A percentile compares a stretch with the other conserved stretches of the same genome.
These are phyloP conservation scores for Aspergillus steynii DNA, from an alignment of 495 filamentous ascomycete genomes.

Conservation along the genomic window DNA sequence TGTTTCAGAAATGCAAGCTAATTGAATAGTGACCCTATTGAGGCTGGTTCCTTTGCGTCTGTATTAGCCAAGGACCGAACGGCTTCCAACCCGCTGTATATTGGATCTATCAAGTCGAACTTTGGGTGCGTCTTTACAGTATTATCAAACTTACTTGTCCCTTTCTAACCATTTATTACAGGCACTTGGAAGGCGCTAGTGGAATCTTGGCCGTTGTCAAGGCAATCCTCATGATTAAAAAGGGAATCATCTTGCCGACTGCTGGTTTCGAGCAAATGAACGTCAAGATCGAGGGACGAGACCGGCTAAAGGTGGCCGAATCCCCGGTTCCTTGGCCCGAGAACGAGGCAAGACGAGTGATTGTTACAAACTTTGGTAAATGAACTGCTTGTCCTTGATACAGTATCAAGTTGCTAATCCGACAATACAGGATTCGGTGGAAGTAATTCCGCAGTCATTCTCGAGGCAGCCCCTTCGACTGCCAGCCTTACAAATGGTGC, in stretches of 20 bases:
- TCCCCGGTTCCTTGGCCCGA: not conserved
- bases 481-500: not conserved
- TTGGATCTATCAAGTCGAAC: constrained; percentile 12
- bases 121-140: not conserved
- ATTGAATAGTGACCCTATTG: constrained; percentile 10
- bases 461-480: not conserved
- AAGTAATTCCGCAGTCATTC: not conserved
- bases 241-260: constrained; percentile 27
- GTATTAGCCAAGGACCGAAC: constrained; percentile 9
- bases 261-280: constrained; percentile 16
- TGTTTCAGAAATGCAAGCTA: not conserved
- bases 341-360: not conserved
- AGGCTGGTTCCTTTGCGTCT: constrained; percentile 13
- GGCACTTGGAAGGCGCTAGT: constrained; percentile 16
- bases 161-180: constrained; percentile 4
- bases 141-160: not conserved
- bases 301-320: not conserved
- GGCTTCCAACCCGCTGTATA: constrained; percentile 9
- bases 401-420: not conserved
- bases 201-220: constrained; percentile 32
- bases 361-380: not conserved
- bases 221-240: constrained; percentile 27
- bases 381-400: not conserved
- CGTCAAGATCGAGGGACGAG: not conserved
- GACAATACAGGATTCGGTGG: not conserved